phyloP scores from a whole-genome alignment of 2,329 filamentous ascomycete genomes.

The Alternaria ventricosa region DNA sequence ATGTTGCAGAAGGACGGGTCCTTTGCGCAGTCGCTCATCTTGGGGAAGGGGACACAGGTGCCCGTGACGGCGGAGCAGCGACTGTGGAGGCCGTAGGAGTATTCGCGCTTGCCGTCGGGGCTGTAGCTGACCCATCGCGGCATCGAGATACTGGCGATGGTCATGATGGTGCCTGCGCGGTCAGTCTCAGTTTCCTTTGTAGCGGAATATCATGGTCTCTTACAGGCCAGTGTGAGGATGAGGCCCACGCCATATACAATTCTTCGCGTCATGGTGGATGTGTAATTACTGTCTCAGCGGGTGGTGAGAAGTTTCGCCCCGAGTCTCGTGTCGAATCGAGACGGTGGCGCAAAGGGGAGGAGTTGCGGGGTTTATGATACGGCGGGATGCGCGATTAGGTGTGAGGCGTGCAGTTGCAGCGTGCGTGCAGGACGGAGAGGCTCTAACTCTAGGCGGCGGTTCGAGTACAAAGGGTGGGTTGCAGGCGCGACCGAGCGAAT shows the following conservation, averaged over 20 bases:
- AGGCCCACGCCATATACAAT: conserved; percentile 58
- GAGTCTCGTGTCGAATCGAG: background rate
- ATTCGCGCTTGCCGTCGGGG: conserved; percentile 42
- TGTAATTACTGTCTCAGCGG: background rate
- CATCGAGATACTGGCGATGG: conserved; percentile 70
- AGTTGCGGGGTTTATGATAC: conserved; percentile 7
- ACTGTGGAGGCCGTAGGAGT: conserved; percentile 76
- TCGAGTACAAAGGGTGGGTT: conserved; percentile 2
- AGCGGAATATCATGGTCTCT: conserved; percentile 9
- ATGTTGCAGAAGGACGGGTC: conserved; percentile 84
- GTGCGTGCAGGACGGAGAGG: background rate
- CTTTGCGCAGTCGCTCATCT: conserved; percentile 69
- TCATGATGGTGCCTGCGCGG: conserved; percentile 70
- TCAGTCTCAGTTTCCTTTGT: conserved; percentile 7
- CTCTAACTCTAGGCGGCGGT: background rate
- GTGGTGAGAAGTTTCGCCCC: background rate
- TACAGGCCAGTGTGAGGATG: conserved; percentile 55
- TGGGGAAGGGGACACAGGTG: conserved; percentile 71
- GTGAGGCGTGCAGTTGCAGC: background rate
- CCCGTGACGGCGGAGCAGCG: conserved; percentile 76
- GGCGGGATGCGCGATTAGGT: background rate
- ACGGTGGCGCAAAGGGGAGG: conserved; percentile 10
- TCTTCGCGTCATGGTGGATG: conserved; percentile 54
- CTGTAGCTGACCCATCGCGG: conserved; percentile 75
- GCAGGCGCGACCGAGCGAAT: conserved; percentile 6